Conservation (phyloP, 345 rosid genomes). For the Citrus glauca region DNA sequence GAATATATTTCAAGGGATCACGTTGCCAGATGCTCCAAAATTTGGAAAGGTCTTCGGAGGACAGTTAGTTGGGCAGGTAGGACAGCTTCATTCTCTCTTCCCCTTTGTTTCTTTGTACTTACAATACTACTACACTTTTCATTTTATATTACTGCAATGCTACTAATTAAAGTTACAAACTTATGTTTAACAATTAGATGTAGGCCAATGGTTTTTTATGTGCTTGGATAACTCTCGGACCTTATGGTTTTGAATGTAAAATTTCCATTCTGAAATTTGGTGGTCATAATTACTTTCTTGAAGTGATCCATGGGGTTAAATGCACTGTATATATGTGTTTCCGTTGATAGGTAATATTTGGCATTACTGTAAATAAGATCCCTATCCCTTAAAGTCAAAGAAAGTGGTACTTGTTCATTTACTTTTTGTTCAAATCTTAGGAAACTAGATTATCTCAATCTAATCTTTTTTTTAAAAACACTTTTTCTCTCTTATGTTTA, state of each 20-base stretch:
- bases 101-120: neutral
- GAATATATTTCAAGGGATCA: constrained; percentile 78
- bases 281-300: neutral
- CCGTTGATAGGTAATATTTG: neutral
- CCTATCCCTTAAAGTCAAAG: neutral
- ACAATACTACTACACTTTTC: neutral
- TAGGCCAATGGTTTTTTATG: neutral
- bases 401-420: neutral
- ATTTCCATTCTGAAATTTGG: neutral
- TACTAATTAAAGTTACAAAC: neutral
- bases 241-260: neutral
- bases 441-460: neutral
- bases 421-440: neutral
- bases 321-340: neutral
- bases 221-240: neutral
- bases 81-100: neutral
- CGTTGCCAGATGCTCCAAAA: constrained; percentile 82
- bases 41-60: constrained; percentile 97
- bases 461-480: neutral
- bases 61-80: constrained; percentile 90
- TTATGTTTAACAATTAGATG: neutral
- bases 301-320: neutral
- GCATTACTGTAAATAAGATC: neutral
- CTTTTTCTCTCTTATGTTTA: neutral
- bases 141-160: neutral